Conservation (phyloP, 306 rosid genomes). For the Citrullus mucosospermus region DNA sequence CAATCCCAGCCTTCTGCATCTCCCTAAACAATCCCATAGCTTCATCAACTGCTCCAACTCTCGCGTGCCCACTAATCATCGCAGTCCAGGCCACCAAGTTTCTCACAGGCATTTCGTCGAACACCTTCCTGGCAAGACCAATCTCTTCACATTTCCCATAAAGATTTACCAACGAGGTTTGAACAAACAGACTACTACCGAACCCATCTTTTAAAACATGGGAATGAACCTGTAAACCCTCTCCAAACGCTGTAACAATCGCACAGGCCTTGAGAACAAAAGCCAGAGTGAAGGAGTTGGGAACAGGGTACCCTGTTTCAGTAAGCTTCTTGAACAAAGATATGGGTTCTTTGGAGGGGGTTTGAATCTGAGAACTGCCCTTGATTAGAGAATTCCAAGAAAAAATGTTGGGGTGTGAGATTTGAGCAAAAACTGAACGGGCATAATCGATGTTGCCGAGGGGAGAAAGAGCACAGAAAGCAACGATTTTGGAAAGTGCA, state of each 20-base stretch:
- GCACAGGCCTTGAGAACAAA: conserved; percentile 20
- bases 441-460: conserved; percentile 13
- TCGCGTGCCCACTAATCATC: conserved; percentile 13
- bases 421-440: conserved; percentile 1
- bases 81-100: conserved; percentile 19
- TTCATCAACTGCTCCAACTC: conserved; percentile 6
- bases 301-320: conserved; percentile 10
- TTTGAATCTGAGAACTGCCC: conserved; percentile 7
- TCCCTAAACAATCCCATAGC: conserved; percentile 10
- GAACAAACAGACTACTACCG: conserved; percentile 10
- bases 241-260: conserved; percentile 1
- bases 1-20: conserved; percentile 17
- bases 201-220: conserved; percentile 12
- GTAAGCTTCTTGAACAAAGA: conserved; percentile 3
- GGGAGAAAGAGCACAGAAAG: conserved; percentile 17
- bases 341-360: conserved; percentile 15
- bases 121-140: conserved; percentile 3
- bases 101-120: conserved; percentile 18
- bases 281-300: conserved; percentile 15
- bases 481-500: conserved; percentile 16
- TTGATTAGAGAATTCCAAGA: conserved; percentile 16
- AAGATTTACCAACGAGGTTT: conserved; percentile 10
- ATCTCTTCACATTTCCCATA: conserved; percentile 13
- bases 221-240: conserved; percentile 10
- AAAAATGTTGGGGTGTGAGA: conserved; percentile 6